Percentiles rank a stretch among this genome's conserved stretches.
These are phyloP conservation scores for Blastocystis sp. DNA, from an alignment of 352 stramenopile species.

Conservation along the genomic window DNA sequence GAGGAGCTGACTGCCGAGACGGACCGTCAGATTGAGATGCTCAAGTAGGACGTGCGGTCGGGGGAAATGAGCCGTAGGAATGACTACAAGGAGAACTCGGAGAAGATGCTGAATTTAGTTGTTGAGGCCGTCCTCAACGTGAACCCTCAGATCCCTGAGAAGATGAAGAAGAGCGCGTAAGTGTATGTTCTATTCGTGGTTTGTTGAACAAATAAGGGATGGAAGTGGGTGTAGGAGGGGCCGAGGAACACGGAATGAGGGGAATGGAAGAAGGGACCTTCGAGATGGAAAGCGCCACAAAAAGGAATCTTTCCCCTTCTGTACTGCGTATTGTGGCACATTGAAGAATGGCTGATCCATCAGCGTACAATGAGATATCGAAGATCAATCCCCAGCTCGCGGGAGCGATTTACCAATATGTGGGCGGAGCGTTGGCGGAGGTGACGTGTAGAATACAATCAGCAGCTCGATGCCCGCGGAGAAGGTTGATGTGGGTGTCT, in stretches of 20 bases:
- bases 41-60: slow-evolving; percentile 12
- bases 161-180: slow-evolving; percentile 47
- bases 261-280: neutral
- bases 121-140: slow-evolving; percentile 61
- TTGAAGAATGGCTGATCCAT: slow-evolving; percentile 41
- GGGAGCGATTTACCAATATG: slow-evolving; percentile 61
- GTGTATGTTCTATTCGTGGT: neutral
- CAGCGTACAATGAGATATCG: slow-evolving; percentile 62
- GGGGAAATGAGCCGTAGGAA: slow-evolving; percentile 9
- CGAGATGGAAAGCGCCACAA: neutral
- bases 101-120: slow-evolving; percentile 67
- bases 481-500: slow-evolving; percentile 32
- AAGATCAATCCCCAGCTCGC: slow-evolving; percentile 62
- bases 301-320: neutral
- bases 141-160: slow-evolving; percentile 62
- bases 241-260: neutral
- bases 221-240: neutral
- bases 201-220: neutral
- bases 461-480: slow-evolving; percentile 38
- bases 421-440: neutral
- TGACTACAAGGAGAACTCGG: slow-evolving; percentile 55
- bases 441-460: slow-evolving; percentile 35
- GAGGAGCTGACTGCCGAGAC: slow-evolving; percentile 51
- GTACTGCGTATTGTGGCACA: too few relatives aligned
- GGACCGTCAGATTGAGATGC: slow-evolving; percentile 35